Percentiles rank a stretch among this genome's conserved stretches.
Evolutionary conservation across 192 early-diverging fungal species (phyloP).

Genomic region (Mortierella claussenii): DNA sequence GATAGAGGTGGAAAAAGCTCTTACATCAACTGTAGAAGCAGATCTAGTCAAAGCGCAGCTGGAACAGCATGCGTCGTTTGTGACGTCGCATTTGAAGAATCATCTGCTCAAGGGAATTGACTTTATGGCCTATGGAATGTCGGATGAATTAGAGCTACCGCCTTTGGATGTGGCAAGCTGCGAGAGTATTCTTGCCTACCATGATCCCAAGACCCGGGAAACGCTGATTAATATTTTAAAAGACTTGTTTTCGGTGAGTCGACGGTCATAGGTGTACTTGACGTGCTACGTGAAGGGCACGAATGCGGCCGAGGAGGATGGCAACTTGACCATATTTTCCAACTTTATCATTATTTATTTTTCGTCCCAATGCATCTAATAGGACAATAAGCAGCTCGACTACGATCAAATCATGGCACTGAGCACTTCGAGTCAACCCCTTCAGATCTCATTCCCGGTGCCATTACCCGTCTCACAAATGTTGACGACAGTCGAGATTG

Average conservation of each 20-base stretch:
- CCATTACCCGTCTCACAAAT: slow-evolving; percentile 49
- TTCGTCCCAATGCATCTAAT: not conserved
- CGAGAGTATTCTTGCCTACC: slow-evolving; percentile 57
- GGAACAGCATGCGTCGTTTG: slow-evolving; percentile 59
- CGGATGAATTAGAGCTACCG: slow-evolving; percentile 64
- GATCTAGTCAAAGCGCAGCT: slow-evolving; percentile 57
- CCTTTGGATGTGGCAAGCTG: slow-evolving; percentile 60
- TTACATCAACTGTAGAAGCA: slow-evolving; percentile 52
- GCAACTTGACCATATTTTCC: too few relatives aligned
- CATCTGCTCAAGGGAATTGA: slow-evolving; percentile 65
- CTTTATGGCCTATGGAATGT: slow-evolving; percentile 67
- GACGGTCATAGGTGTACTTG: too few relatives aligned
- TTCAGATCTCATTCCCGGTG: slow-evolving; percentile 39
- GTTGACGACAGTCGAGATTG: slow-evolving; percentile 64
- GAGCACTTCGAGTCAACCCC: slow-evolving; percentile 8
- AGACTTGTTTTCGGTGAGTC: slow-evolving; percentile 65
- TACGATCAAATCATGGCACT: slow-evolving; percentile 52
- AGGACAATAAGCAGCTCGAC: slow-evolving; percentile 57
- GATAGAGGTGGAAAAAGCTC: slow-evolving; percentile 62
- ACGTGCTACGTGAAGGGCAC: too few relatives aligned
- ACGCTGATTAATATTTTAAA: slow-evolving; percentile 60
- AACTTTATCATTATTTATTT: not conserved
- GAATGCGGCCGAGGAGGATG: too few relatives aligned
- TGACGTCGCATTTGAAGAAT: slow-evolving; percentile 57
- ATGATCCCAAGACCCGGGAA: slow-evolving; percentile 63